Conservation (phyloP, 2,329 filamentous ascomycete genomes). For the Sporothrix globosa region DNA sequence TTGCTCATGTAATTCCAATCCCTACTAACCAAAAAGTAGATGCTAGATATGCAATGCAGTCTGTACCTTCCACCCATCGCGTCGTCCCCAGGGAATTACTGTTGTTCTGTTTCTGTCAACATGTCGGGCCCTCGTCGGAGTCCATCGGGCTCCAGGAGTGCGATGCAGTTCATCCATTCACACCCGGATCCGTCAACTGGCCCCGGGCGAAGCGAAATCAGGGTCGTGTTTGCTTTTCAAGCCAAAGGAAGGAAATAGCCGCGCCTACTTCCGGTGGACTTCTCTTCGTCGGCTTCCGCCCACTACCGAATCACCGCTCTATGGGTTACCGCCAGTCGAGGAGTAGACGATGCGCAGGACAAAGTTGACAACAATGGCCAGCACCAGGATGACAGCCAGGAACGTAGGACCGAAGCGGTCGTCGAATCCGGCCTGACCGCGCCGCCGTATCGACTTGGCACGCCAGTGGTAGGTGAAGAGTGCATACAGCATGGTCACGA, state of each 20-base stretch:
- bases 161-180: not conserved
- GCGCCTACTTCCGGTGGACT: not conserved
- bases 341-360: slow-evolving; percentile 70
- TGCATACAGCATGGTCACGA: slow-evolving; percentile 94
- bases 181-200: not conserved
- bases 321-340: slow-evolving; percentile 31
- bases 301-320: not conserved
- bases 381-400: slow-evolving; percentile 79
- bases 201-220: not conserved
- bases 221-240: not conserved
- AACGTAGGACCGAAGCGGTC: slow-evolving; percentile 93
- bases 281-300: not conserved
- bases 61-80: not conserved
- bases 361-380: slow-evolving; percentile 96
- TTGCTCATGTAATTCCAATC: slow-evolving; percentile 12
- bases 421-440: slow-evolving; percentile 94
- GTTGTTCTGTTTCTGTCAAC: not conserved
- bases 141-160: not conserved
- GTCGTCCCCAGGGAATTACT: not conserved
- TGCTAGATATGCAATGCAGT: slow-evolving; percentile 15
- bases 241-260: not conserved
- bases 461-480: slow-evolving; percentile 96
- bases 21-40: slow-evolving; percentile 3
- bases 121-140: not conserved
- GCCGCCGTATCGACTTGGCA: slow-evolving; percentile 85